phyloP scores from a whole-genome alignment of 108 stramenopile species.

The Fistulifera pelliculosa region DNA sequence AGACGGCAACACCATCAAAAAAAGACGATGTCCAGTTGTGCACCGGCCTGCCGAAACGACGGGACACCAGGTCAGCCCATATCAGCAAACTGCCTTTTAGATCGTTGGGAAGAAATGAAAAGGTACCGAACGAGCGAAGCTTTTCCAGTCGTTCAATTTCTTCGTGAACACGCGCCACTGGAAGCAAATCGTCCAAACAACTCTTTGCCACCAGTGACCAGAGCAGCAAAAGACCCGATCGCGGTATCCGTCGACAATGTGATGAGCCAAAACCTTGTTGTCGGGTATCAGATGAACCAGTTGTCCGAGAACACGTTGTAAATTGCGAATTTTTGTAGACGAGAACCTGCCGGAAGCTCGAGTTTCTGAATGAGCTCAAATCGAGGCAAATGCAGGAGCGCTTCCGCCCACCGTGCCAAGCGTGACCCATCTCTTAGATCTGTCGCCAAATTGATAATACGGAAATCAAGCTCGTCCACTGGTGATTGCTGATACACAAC shows the following conservation, averaged over 20 bases:
- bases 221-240: constrained; percentile 74
- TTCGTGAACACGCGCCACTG: constrained; percentile 20
- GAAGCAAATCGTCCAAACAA: constrained; percentile 33
- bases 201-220: constrained; percentile 60
- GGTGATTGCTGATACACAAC: constrained; percentile 73
- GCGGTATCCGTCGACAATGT: constrained; percentile 82
- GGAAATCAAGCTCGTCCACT: constrained; percentile 87
- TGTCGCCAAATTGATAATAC: constrained; percentile 63
- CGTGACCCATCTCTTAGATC: constrained; percentile 94
- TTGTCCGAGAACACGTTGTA: constrained; percentile 48
- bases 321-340: constrained; percentile 90
- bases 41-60: constrained; percentile 54
- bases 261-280: constrained; percentile 53
- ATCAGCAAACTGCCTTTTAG: constrained; percentile 48
- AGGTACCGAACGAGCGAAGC: background rate
- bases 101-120: background rate
- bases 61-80: constrained; percentile 82
- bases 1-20: constrained; percentile 78
- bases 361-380: constrained; percentile 44
- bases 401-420: constrained; percentile 72
- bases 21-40: constrained; percentile 74
- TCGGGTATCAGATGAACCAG: constrained; percentile 32
- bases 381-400: constrained; percentile 31
- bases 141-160: constrained; percentile 32
- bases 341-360: constrained; percentile 79